Base-by-base conservation (phyloP, 805 yeast species). In the Lipomyces spencermartinsiae region DNA sequence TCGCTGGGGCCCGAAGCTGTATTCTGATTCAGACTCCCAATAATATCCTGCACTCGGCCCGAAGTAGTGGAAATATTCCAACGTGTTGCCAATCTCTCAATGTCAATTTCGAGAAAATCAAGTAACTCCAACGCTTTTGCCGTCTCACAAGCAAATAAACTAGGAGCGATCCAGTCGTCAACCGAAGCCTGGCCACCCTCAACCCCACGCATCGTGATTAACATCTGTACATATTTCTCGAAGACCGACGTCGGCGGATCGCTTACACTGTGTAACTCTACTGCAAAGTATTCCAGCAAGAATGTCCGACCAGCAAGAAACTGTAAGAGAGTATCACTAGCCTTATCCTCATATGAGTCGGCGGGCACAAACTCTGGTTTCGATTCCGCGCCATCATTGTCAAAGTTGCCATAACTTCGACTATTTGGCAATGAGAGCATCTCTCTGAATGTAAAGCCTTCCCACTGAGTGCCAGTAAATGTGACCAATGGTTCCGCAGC, bases 81-180 rank as follows among this genome's bases (percentile, higher is more conserved):
- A 12, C 56, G 22, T 1, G 58, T 54, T 8, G 70, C 70, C 2
- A 68, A 57, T 43, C 56, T 35, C 59, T 73, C 67, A 19, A 73
- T 33, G 33, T 72, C 84, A 71, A 87, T 87, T 73, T 89, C 91
- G 62, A 91, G 78, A 4, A 89, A 81, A 77, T 92, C 97, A 73
- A 93, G 80, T 67, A 90, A 87, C 43, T 88, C 85, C 64, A 92
- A 81, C 1, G 91, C 80, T 68, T 86, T 88, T 0, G 94, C 89
- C 0, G 92, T 84, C 25, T 68, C 71, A 37, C 64, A 60, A n/a
- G 63, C 64, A 35, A 67, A 39, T 54, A 63, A 60, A 25, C 10
- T n/a, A 12, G 49, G 37, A 29, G 19, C 57, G 7, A 35, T 55
- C 37, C 46, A 33, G 33, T 61, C 60, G 1, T 89, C 90, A 66